Conservation (phyloP, 352 stramenopile species). For the Globisporangium uncinulatum region DNA sequence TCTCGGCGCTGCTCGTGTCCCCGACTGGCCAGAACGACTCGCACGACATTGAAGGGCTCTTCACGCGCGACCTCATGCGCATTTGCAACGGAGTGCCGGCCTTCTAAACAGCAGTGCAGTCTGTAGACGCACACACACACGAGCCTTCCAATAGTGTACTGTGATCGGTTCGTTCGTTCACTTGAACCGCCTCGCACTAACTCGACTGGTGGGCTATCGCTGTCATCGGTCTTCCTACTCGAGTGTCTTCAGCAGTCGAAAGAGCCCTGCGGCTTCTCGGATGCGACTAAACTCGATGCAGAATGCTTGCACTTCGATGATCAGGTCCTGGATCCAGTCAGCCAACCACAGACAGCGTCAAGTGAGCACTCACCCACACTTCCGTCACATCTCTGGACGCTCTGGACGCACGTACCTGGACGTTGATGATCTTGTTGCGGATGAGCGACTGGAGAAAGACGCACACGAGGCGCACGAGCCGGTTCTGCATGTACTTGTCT, state of each 20-base stretch:
- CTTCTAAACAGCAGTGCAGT: constrained; percentile 35
- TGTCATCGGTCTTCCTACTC: constrained; percentile 48
- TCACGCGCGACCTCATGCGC: constrained; percentile 81
- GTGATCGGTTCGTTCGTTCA: constrained; percentile 10
- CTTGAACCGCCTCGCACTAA: not conserved
- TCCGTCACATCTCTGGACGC: not conserved
- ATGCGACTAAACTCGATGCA: constrained; percentile 99
- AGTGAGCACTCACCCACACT: not conserved
- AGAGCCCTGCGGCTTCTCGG: constrained; percentile 94
- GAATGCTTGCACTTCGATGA: constrained; percentile 98
- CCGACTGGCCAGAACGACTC: constrained; percentile 40
- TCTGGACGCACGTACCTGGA: constrained; percentile 66
- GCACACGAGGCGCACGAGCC: constrained; percentile 96
- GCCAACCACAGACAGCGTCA: too few species aligned
- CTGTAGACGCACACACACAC: not conserved
- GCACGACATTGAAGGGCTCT: constrained; percentile 73
- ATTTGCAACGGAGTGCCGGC: constrained; percentile 59
- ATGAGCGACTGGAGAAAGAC: constrained; percentile 98
- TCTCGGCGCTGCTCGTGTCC: not conserved
- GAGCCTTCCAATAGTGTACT: too few species aligned
- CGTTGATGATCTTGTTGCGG: constrained; percentile 98
- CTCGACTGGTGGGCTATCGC: not conserved
- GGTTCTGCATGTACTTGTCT: constrained; percentile 98
- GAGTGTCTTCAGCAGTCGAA: constrained; percentile 96
- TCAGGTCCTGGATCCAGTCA: constrained; percentile 83